Evolutionary conservation across 345 rosid genomes (phyloP).

Genomic region (Syzygium aromaticum): DNA sequence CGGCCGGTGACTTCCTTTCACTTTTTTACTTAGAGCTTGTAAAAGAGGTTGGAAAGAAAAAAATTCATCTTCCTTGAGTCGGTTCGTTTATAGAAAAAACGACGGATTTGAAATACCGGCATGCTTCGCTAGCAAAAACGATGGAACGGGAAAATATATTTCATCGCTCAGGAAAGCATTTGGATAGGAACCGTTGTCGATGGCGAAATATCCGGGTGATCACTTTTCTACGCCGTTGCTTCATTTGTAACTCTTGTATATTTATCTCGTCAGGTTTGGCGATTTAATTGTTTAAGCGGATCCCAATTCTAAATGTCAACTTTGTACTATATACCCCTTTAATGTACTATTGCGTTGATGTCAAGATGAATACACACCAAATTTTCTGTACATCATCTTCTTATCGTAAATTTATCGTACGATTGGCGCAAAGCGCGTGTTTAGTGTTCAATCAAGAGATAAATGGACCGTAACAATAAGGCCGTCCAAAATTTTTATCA

Average conservation of each 20-base stretch:
- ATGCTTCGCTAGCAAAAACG: no score
- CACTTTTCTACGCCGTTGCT: neutral
- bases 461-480: neutral
- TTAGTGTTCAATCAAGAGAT: neutral
- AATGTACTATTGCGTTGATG: neutral
- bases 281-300: neutral
- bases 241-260: neutral
- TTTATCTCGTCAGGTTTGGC: neutral
- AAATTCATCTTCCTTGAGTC: fast-evolving
- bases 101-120: no score
- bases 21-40: neutral
- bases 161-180: no score
- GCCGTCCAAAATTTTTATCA: neutral
- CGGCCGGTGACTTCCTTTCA: neutral
- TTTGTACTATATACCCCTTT: neutral
- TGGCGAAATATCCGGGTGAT: no score
- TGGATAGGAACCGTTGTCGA: no score
- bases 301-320: neutral
- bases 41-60: neutral
- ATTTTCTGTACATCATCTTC: neutral
- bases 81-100: no score
- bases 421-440: fast-evolving
- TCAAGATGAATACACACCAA: neutral
- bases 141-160: no score
- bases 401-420: neutral